Base-by-base conservation (phyloP, 2,329 filamentous ascomycete genomes). In the Alternaria ventricosa region DNA sequence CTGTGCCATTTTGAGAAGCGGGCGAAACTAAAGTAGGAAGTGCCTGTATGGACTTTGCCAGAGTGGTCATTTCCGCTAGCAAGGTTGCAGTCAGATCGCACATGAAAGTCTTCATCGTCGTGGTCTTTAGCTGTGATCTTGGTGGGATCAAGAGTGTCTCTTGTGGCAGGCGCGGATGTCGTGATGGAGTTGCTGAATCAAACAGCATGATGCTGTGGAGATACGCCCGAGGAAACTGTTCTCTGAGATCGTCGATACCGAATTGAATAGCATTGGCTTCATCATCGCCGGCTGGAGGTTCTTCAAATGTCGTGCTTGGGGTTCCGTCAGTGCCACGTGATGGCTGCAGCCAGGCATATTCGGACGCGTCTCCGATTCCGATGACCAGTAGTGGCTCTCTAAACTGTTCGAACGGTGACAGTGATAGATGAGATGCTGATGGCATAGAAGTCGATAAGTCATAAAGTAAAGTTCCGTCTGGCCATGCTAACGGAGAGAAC, bases 401-500 rank as follows among this genome's bases (percentile, higher is more conserved):
- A 79, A 93, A 97, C 46, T 95, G 84, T 78, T 99, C 96, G 83
- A 97, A 97, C 1, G 96, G 94, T 41, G 91, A 91, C 44, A 97
- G 83, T 20, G 92, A 87, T 46, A 93, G 84, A 76, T 97, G 93
- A 30, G 92, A 93, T 30, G 89, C 86, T n/a, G 92, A 89, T 23
- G 93, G 91, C 59, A 91, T 85, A 74, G 93, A 90, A 64, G 92
- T 93, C 61, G 92, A 90, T 66, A 97, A 87, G 78, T 97, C 92
- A 85, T 96, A 97, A 73, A 97, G 87, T 65, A 98, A 91, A 74
- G 90, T 89, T 64, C 95, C 95, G 71, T 90, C 88, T 11, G 93
- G 94, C 79, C 96, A 97, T 13, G 92, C 92, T 74, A 96, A 84
- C 44, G 95, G 95, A 62, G 93, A 97, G 82, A 98, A 97, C 90